Conservation (phyloP, 495 filamentous ascomycete genomes). For the Aspergillus egyptiacus region DNA sequence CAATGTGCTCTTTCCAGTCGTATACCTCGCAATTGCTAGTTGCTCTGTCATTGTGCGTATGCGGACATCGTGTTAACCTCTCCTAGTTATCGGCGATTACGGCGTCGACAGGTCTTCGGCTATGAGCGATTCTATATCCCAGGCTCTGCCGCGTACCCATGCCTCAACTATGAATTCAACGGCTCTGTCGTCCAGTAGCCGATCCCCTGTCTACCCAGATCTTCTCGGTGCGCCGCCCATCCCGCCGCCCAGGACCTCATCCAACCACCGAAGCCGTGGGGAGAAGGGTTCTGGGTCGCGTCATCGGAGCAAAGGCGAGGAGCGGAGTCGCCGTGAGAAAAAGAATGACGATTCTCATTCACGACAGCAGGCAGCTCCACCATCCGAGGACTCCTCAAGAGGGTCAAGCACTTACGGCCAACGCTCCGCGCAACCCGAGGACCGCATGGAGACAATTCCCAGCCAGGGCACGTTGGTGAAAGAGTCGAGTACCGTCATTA, state of each 20-base stretch:
- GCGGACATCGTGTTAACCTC: constrained; percentile 22
- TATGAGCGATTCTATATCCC: constrained; percentile 40
- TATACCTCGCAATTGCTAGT: constrained; percentile 12
- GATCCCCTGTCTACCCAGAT: constrained; percentile 32
- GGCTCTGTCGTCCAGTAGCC: constrained; percentile 28
- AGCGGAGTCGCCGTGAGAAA: constrained; percentile 33
- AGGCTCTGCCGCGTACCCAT: constrained; percentile 32
- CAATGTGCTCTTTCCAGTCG: constrained; percentile 39
- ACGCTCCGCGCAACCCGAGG: constrained; percentile 16
- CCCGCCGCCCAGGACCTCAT: constrained; percentile 42
- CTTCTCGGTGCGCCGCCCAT: constrained; percentile 36
- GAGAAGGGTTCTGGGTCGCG: constrained; percentile 33
- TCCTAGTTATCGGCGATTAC: constrained; percentile 25
- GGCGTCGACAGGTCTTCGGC: constrained; percentile 35
- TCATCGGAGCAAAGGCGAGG: constrained; percentile 31
- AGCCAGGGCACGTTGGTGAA: constrained; percentile 27
- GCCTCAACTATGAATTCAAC: constrained; percentile 26
- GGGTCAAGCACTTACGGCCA: constrained; percentile 14
- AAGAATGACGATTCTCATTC: constrained; percentile 25
- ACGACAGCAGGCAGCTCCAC: constrained; percentile 24
- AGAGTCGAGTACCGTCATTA: constrained; percentile 55
- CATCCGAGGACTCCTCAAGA: constrained; percentile 25
- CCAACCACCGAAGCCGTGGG: constrained; percentile 33
- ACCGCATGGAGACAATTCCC: constrained; percentile 22
- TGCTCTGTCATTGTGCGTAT: not conserved